Evolutionary conservation across 805 yeast genomes (phyloP), one percentile per base, ranked within the genome.

Genomic region (Cyberlindnera xishuangbannaensis): DNA sequence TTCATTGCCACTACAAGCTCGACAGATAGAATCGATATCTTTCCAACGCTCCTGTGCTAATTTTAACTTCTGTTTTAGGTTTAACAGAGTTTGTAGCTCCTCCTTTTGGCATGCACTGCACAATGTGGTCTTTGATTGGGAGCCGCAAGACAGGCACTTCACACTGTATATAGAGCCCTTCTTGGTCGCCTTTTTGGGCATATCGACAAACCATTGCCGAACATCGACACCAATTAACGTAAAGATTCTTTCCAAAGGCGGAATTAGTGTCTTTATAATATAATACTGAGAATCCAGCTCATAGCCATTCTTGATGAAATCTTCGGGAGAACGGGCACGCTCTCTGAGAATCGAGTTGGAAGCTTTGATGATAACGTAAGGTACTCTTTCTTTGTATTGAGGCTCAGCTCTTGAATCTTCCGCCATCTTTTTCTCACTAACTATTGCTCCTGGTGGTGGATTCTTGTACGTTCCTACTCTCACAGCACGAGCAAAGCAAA

Each of bases 401-500:
- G 97, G 95, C 47, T 76, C 87, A 1, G 80, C 69, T 25, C 94
- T 60, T 13, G 69, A 71, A 53, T 92, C 98, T 5, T 64, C 55
- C 19, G 68, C 69, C 56, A 76, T 71, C 39, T 68, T 70, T 42
- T 71, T 70, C 41, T 71, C 68, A n/a, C 92, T 81, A 2, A 92
- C 69, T 11, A 78, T 67, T 0, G 98, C 97, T 0, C 97, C 97
- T 0, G 97, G 92, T 1, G 98, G 98, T 2, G 86, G 70, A 41
- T 73, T 77, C 51, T 83, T 83, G 54, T 92, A 92, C 0, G 80
- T 67, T 0, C 97, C 97, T 28, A 86, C 61, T 36, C 81, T 69
- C 4, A 92, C 97, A 47, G 83, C 95, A 50, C 83, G 84, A 2
- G 95, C 88, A 62, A 92, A 92, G 49, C 95, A 81, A 51, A 87